Evolutionary conservation across 441 rosid genomes (phyloP).

Genomic region (Isatis lusitanica): DNA sequence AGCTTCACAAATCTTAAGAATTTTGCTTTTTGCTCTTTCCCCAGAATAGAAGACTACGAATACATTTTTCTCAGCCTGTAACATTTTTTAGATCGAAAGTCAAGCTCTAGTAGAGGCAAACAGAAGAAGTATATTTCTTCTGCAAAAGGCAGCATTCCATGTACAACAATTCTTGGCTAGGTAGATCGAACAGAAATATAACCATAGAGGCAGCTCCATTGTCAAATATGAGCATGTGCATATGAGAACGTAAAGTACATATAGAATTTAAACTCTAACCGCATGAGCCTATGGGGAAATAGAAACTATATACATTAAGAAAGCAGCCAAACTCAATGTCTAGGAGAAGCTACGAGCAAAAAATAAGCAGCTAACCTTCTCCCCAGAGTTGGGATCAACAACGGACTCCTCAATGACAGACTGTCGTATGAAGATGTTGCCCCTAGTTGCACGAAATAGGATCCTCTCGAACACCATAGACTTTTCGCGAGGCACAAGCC

Average conservation of each 20-base stretch:
- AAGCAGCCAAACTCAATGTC: background rate
- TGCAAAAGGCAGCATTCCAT: background rate
- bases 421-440: constrained; percentile 79
- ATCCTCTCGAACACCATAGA: constrained; percentile 91
- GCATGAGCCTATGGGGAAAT: background rate
- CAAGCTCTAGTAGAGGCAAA: constrained; percentile 23
- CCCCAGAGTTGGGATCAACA: constrained; percentile 83
- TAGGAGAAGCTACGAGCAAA: constrained; percentile 7
- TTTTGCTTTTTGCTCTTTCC: constrained; percentile 81
- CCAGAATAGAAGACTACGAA: constrained; percentile 82
- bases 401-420: constrained; percentile 69
- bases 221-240: constrained; percentile 15
- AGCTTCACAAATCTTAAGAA: constrained; percentile 88
- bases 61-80: constrained; percentile 86
- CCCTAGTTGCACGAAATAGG: constrained; percentile 95
- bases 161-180: background rate
- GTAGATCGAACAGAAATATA: constrained; percentile 3
- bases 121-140: constrained; percentile 13
- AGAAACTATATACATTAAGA: background rate
- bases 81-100: constrained; percentile 25
- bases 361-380: constrained; percentile 52
- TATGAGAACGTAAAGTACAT: background rate
- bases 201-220: background rate
- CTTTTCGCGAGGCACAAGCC: constrained; percentile 83
- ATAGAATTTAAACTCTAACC: background rate